A percentile compares a stretch with the other conserved stretches of the same genome.
phyloP scores from a whole-genome alignment of 371 early-diverging fungal species.

The Saksenaea oblongispora region DNA sequence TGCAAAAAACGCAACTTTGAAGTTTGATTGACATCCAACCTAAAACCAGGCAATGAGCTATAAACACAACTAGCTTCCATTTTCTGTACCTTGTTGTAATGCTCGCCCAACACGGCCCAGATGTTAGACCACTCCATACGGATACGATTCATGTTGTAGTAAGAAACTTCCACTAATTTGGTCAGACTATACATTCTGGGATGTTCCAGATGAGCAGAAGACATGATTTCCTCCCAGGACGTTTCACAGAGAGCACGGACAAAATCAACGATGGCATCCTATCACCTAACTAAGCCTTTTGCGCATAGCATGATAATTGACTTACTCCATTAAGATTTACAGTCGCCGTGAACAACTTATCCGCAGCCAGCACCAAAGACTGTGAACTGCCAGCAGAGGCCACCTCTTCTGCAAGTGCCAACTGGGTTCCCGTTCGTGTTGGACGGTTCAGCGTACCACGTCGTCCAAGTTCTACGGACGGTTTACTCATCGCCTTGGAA shows the following conservation, averaged over 20 bases:
- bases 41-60: constrained; percentile 1
- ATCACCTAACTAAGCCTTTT: background rate
- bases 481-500: constrained; percentile 3
- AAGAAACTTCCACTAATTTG: constrained; percentile 91
- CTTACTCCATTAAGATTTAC: constrained; percentile 53
- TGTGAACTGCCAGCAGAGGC: constrained; percentile 62
- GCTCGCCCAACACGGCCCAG: constrained; percentile 91
- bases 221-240: constrained; percentile 89
- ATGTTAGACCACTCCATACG: constrained; percentile 95
- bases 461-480: constrained; percentile 34
- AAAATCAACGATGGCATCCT: constrained; percentile 85
- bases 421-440: constrained; percentile 33
- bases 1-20: constrained; percentile 87
- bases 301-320: background rate
- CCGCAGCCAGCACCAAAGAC: constrained; percentile 74
- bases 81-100: constrained; percentile 72
- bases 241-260: constrained; percentile 83
- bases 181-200: constrained; percentile 90
- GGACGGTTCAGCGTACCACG: constrained; percentile 28
- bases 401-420: constrained; percentile 52
- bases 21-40: constrained; percentile 88
- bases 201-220: constrained; percentile 58
- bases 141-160: constrained; percentile 98
- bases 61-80: too few relatives aligned
- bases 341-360: constrained; percentile 77